phyloP scores from a whole-genome alignment of 2,329 filamentous ascomycete genomes.

The Fusarium bulbicola region DNA sequence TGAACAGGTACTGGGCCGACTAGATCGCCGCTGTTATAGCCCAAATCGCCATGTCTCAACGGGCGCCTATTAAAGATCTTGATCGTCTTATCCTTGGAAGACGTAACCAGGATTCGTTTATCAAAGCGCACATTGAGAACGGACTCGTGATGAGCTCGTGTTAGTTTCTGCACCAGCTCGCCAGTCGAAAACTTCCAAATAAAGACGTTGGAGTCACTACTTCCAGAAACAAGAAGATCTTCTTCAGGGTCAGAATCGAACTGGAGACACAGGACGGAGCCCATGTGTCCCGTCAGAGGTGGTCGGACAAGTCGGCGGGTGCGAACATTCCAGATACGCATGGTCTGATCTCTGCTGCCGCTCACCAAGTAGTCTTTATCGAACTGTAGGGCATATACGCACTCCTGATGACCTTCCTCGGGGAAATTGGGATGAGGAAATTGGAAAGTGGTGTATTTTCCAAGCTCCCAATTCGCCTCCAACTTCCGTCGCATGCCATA shows the following conservation, averaged over 20 bases:
- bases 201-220: constrained; percentile 90
- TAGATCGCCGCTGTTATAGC: constrained; percentile 55
- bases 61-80: constrained; percentile 90
- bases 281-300: constrained; percentile 80
- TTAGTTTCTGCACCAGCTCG: constrained; percentile 78
- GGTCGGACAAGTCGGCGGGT: constrained; percentile 78
- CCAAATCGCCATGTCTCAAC: constrained; percentile 68
- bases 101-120: constrained; percentile 89
- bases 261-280: constrained; percentile 92
- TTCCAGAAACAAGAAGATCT: constrained; percentile 94
- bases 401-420: constrained; percentile 87
- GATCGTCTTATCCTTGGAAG: constrained; percentile 96
- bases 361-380: constrained; percentile 87
- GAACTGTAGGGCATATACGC: constrained; percentile 95
- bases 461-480: constrained; percentile 91
- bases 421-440: constrained; percentile 84
- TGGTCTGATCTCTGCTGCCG: constrained; percentile 86
- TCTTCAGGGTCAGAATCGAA: constrained; percentile 90
- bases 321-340: constrained; percentile 90
- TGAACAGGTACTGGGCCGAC: constrained; percentile 63
- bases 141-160: constrained; percentile 84
- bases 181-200: constrained; percentile 95
- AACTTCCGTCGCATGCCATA: constrained; percentile 87
- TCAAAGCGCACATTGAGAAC: constrained; percentile 95
- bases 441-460: constrained; percentile 85